phyloP scores from a whole-genome alignment of 371 early-diverging fungal genomes.

The Chytridiales sp. region DNA sequence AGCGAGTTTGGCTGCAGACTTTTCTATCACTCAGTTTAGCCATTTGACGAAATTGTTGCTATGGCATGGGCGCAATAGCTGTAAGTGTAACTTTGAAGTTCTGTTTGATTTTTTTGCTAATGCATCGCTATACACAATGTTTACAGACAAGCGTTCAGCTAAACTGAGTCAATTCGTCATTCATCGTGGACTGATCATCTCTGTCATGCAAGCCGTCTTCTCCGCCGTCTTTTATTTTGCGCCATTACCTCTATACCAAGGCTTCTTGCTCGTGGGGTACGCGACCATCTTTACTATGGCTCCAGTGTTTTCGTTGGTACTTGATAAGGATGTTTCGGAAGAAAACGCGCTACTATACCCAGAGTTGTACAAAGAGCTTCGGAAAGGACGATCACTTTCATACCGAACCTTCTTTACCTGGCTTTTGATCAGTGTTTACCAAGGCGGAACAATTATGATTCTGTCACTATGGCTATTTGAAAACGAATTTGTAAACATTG shows the following conservation, averaged over 20 bases:
- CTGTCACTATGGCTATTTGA: slow-evolving; percentile 92
- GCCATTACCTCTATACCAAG: slow-evolving; percentile 96
- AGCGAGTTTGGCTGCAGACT: slow-evolving; percentile 97
- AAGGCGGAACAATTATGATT: slow-evolving; percentile 97
- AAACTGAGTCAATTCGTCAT: slow-evolving; percentile 98
- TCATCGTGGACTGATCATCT: slow-evolving; percentile 97
- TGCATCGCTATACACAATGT: neutral
- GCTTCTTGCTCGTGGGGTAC: slow-evolving; percentile 57
- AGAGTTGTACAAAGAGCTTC: slow-evolving; percentile 96
- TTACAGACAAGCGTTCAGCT: slow-evolving; percentile 75
- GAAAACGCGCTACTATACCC: slow-evolving; percentile 93
- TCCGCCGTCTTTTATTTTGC: slow-evolving; percentile 97
- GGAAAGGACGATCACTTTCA: slow-evolving; percentile 88
- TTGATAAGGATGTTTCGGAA: slow-evolving; percentile 90
- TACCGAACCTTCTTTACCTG: slow-evolving; percentile 94
- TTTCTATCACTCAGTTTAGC: slow-evolving; percentile 91
- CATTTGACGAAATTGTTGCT: slow-evolving; percentile 83
- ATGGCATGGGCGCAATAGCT: slow-evolving; percentile 98
- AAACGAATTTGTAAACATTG: slow-evolving; percentile 93
- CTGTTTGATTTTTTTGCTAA: neutral
- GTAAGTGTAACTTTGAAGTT: slow-evolving; percentile 51
- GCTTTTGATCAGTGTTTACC: slow-evolving; percentile 95
- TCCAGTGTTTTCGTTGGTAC: slow-evolving; percentile 95
- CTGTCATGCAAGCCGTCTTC: slow-evolving; percentile 98
- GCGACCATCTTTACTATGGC: slow-evolving; percentile 97